phyloP scores from a whole-genome alignment of 176 grass and related monocot species.

The Canna indica region DNA sequence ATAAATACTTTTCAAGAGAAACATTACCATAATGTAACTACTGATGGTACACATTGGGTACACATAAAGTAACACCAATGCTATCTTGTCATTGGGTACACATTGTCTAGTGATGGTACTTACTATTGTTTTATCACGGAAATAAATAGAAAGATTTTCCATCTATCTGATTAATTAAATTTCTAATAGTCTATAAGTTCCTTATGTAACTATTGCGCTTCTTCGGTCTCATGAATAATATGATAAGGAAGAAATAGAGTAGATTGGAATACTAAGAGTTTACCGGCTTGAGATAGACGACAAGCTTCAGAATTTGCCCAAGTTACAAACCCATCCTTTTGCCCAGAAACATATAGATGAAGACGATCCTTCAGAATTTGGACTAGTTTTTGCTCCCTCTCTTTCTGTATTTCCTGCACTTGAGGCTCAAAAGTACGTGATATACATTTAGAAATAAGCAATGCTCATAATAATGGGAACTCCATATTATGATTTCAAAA shows the following conservation, averaged over 20 bases:
- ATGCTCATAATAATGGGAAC: no score
- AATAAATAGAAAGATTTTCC: not conserved
- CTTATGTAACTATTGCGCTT: no score
- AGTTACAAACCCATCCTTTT: conserved; percentile 48
- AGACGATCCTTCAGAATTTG: conserved; percentile 59
- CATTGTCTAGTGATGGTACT: not conserved
- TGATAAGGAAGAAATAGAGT: not conserved
- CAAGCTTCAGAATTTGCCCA: conserved; percentile 77
- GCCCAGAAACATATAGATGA: conserved; percentile 53
- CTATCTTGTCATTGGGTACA: not conserved
- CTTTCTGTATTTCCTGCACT: conserved; percentile 56
- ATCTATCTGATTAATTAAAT: not conserved
- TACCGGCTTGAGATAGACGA: conserved; percentile 69
- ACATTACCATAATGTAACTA: no score
- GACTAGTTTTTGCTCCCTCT: conserved; percentile 59
- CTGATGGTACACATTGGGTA: no score
- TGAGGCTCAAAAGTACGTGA: not conserved
- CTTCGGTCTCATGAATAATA: not conserved
- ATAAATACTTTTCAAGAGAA: not conserved
- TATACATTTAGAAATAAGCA: not conserved
- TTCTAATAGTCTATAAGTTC: no score
- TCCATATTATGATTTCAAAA: no score
- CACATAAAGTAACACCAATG: not conserved
- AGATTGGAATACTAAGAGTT: not conserved
- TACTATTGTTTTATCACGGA: not conserved